phyloP scores from a whole-genome alignment of 352 stramenopile species.

The Pythium biforme region DNA sequence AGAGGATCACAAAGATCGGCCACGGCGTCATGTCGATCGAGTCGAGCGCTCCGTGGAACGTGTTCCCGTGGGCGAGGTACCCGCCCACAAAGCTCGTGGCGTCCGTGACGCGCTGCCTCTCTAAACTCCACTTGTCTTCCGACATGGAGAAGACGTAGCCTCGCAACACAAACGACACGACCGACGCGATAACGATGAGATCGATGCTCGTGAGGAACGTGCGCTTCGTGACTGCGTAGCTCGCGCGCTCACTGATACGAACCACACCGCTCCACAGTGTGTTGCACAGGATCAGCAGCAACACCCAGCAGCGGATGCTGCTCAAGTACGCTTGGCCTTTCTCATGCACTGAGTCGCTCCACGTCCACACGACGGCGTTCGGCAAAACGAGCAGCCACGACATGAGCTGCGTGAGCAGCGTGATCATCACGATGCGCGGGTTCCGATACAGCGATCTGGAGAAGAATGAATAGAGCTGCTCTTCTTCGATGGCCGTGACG shows the following conservation, averaged over 20 bases:
- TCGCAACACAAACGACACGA: slow-evolving; percentile 15
- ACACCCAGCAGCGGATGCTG: slow-evolving; percentile 28
- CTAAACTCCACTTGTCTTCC: slow-evolving; percentile 20
- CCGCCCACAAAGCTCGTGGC: slow-evolving; percentile 18
- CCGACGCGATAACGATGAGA: slow-evolving; percentile 4
- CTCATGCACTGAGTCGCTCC: slow-evolving; percentile 18
- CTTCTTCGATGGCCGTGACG: slow-evolving; percentile 12
- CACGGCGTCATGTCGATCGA: slow-evolving; percentile 15
- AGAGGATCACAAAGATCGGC: slow-evolving; percentile 10
- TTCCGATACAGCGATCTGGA: slow-evolving; percentile 25
- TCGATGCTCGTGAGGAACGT: slow-evolving; percentile 27
- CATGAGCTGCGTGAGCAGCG: slow-evolving; percentile 16
- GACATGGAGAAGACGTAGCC: slow-evolving; percentile 23
- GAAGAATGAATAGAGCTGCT: slow-evolving; percentile 30
- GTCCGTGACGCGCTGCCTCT: slow-evolving; percentile 24
- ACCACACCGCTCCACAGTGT: slow-evolving; percentile 14
- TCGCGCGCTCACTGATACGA: slow-evolving; percentile 11
- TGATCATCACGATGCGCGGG: slow-evolving; percentile 16
- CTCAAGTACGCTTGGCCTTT: slow-evolving; percentile 24
- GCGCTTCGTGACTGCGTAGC: slow-evolving; percentile 21
- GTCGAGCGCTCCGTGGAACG: slow-evolving; percentile 13
- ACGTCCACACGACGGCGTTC: slow-evolving; percentile 26
- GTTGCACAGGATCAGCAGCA: slow-evolving; percentile 20
- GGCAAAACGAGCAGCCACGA: slow-evolving; percentile 26
- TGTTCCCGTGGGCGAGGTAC: slow-evolving; percentile 25